Evolutionary conservation across 2,329 filamentous ascomycete genomes (phyloP), one percentile per base, ranked within the genome.

Genomic region (Remersonia thermophila): DNA sequence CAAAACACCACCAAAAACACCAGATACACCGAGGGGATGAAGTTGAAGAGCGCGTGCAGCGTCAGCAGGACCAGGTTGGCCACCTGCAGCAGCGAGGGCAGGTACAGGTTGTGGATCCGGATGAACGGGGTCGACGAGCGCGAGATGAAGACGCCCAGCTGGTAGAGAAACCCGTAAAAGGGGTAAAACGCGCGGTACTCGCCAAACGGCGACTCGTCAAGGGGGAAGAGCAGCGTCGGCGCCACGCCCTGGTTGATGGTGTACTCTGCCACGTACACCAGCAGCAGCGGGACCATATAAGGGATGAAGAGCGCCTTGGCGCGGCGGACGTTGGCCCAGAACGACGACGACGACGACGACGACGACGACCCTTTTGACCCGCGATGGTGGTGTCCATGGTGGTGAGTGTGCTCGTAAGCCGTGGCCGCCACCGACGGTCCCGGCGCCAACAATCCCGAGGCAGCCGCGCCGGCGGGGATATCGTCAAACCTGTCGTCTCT

Each of bases 211-310:
- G 83, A 80, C 9, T 71, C 60, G 1, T 67, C 54, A 1, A 95
- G 66, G 0, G 87, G 85, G 54, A 94, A 98, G 4, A 98, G 71
- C 0, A 96, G 66, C 0, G 86, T 94, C 1, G 91, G 89, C 0
- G 85, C 69, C 1, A 96, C 85, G 26, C 87, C 89, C 62, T 94
- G 87, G 61, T 96, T 96, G 59, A 96, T 95, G 37, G 83, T 93
- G 56, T 98, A 98, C 63, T 98, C 91, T 38, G 87, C 85, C 26
- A 96, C 73, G 56, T 95, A 98, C 20, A 98, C 91, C 12, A 96
- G 63, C 25, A 96, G 68, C 11, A 98, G 69, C 0, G 91, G 91
- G 3, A 93, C 67, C 86, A 98, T 96, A 56, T 79, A 80, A 0
- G 75, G 75, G 30, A 93, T 63, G 52, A 95, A 80, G 2, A 96